Conservation (phyloP, 2,329 filamentous ascomycete species). For the Monascus ruber region DNA sequence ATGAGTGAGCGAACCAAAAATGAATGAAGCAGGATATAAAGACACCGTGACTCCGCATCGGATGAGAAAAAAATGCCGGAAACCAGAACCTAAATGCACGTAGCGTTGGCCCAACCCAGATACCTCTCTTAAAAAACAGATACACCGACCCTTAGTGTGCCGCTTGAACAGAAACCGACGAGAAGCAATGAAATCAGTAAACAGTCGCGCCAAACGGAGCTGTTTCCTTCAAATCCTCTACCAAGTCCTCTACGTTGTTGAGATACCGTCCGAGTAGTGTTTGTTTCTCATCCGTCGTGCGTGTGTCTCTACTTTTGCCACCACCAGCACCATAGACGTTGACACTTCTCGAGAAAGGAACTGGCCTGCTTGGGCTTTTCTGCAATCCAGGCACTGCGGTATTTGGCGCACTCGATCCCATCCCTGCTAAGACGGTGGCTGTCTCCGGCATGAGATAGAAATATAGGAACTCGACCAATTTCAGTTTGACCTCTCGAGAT, state of each 20-base stretch:
- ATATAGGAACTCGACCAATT: conserved; percentile 94
- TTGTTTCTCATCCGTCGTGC: conserved; percentile 72
- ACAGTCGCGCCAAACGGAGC: conserved; percentile 56
- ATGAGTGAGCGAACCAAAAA: conserved; percentile 2
- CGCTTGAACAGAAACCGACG: neutral
- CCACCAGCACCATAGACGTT: conserved; percentile 16
- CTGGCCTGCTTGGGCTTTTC: conserved; percentile 58
- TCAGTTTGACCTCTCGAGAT: conserved; percentile 79
- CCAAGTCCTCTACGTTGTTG: conserved; percentile 71
- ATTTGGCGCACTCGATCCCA: conserved; percentile 23
- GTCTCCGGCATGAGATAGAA: conserved; percentile 97
- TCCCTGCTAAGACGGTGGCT: conserved; percentile 24
- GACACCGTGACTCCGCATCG: neutral
- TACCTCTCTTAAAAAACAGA: neutral
- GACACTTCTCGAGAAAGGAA: conserved; percentile 40
- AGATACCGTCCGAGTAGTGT: conserved; percentile 63
- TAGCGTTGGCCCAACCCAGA: neutral
- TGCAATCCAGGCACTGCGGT: conserved; percentile 42
- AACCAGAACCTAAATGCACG: neutral
- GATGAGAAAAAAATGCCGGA: neutral
- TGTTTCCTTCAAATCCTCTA: conserved; percentile 70
- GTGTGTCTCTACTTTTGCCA: conserved; percentile 34
- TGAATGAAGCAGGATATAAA: conserved; percentile 3
- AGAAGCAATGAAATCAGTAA: conserved; percentile 14
- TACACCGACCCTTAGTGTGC: neutral